phyloP scores from a whole-genome alignment of 148 eudicot genomes.

The Selenicereus undatus region DNA sequence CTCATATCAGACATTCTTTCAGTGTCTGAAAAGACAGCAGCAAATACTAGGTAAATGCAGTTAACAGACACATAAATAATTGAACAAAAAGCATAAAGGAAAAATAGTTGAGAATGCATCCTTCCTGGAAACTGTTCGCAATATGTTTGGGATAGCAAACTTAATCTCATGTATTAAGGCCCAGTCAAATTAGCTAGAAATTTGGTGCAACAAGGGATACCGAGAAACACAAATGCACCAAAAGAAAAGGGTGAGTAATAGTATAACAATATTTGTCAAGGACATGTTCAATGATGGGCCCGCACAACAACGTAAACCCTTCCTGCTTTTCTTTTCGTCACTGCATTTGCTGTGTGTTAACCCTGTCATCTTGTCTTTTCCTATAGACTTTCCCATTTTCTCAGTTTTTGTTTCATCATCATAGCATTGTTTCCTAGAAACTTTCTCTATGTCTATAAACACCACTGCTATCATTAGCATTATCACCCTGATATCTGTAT shows the following conservation, averaged over 20 bases:
- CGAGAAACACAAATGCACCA: too few species aligned
- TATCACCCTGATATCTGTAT: neutral
- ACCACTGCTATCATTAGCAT: neutral
- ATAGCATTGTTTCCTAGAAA: neutral
- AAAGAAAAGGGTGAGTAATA: neutral
- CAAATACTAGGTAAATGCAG: neutral
- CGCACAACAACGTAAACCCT: neutral
- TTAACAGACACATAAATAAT: neutral
- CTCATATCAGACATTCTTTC: neutral
- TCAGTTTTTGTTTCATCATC: neutral
- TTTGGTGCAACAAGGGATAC: too few species aligned
- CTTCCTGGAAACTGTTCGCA: too few species aligned
- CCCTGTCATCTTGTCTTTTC: neutral
- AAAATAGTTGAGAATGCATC: neutral
- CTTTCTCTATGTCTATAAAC: neutral
- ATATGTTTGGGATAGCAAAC: too few species aligned
- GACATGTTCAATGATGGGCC: neutral
- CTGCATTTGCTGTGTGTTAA: neutral
- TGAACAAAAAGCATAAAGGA: neutral
- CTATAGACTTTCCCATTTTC: neutral
- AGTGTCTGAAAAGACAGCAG: neutral
- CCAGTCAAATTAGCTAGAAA: too few species aligned
- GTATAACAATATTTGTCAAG: neutral
- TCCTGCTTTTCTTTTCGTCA: neutral
- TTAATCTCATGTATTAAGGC: too few species aligned